Conservation (phyloP, 805 yeast species). For the Metschnikowia gruessii region DNA sequence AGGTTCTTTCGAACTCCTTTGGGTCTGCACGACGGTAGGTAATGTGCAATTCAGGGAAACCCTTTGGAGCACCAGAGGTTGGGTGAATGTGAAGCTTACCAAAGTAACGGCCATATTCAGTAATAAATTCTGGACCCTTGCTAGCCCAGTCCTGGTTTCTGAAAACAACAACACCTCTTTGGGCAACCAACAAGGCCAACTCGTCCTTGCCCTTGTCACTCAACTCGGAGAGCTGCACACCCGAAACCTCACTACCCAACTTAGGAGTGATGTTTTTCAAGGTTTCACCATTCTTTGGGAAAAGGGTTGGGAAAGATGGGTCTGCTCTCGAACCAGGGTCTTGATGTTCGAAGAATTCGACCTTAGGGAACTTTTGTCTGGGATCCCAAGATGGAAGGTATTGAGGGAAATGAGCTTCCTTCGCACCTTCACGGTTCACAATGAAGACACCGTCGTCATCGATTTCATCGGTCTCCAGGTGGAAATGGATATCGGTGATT, state of each 20-base stretch:
- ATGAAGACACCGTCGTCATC: slow-evolving; percentile 32
- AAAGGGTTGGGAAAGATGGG: slow-evolving; percentile 21
- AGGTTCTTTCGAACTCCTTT: slow-evolving; percentile 28
- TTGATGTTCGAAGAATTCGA: slow-evolving; percentile 25
- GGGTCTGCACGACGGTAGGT: slow-evolving; percentile 33
- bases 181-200: slow-evolving; percentile 31
- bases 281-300: slow-evolving; percentile 17
- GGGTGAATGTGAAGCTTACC: slow-evolving; percentile 47
- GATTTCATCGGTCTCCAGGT: slow-evolving; percentile 25
- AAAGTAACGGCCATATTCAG: slow-evolving; percentile 33
- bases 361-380: slow-evolving; percentile 30
- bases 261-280: slow-evolving; percentile 30
- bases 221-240: slow-evolving; percentile 31
- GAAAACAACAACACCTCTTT: slow-evolving; percentile 35
- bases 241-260: slow-evolving; percentile 30
- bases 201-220: slow-evolving; percentile 31
- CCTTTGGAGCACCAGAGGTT: slow-evolving; percentile 37
- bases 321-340: slow-evolving; percentile 32
- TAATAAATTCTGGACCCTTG: slow-evolving; percentile 27
- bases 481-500: slow-evolving; percentile 17
- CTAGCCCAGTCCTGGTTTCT: slow-evolving; percentile 31
- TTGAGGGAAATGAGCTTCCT: slow-evolving; percentile 24
- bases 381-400: slow-evolving; percentile 34
- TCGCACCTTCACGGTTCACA: slow-evolving; percentile 30
- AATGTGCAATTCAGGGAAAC: slow-evolving; percentile 34